phyloP scores from a whole-genome alignment of 2,329 filamentous ascomycete genomes.

The Beauveria bassiana region DNA sequence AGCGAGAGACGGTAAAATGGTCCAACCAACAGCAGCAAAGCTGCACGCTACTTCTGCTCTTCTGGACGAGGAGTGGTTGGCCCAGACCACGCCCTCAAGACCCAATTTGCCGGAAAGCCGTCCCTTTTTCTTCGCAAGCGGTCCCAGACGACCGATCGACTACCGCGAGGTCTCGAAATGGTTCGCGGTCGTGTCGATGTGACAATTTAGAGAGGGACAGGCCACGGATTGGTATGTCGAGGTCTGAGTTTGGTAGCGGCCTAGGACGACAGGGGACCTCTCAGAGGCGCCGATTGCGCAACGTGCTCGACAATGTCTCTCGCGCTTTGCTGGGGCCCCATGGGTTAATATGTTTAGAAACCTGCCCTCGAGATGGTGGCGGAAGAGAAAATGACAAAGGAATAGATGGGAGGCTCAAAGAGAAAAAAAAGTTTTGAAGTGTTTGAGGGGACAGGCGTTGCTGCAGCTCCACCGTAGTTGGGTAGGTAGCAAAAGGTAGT shows the following conservation, averaged over 20 bases:
- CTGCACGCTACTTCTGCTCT: slow-evolving; percentile 8
- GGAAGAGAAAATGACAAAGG: background rate
- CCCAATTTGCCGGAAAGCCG: background rate
- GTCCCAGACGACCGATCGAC: background rate
- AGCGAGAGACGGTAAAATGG: slow-evolving; percentile 1
- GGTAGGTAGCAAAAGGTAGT: too few species aligned
- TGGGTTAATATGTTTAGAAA: background rate
- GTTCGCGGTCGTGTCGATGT: background rate
- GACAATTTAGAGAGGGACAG: background rate
- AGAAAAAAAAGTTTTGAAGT: background rate
- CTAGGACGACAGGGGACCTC: background rate
- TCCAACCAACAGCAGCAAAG: slow-evolving; percentile 5
- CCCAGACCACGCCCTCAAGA: background rate
- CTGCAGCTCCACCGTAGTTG: background rate
- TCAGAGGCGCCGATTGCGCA: background rate
- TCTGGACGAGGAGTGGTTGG: background rate
- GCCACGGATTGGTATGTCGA: slow-evolving; percentile 9
- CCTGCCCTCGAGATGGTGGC: background rate
- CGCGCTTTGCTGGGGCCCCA: background rate
- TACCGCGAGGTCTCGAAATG: background rate
- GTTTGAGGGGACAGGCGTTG: background rate
- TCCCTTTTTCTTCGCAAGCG: background rate
- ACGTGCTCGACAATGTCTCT: slow-evolving; percentile 9
- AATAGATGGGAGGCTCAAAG: background rate
- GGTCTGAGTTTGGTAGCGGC: background rate